Conservation (phyloP, 768 basidiomycete species). For the Hydnomerulius pinastri region DNA sequence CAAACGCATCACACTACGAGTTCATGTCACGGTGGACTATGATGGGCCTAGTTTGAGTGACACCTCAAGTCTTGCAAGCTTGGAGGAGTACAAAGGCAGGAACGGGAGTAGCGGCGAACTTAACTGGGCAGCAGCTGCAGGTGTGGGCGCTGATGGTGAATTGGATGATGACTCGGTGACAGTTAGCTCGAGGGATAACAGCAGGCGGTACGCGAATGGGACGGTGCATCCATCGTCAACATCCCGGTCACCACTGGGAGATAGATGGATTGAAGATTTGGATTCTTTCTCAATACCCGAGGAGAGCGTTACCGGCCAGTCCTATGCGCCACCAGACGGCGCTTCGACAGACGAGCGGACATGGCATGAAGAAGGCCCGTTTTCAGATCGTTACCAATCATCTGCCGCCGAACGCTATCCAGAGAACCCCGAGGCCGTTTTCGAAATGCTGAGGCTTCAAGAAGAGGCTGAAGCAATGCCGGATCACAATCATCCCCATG, state of each 20-base stretch:
- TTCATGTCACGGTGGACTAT: slow-evolving; percentile 82
- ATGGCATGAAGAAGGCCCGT: slow-evolving; percentile 20
- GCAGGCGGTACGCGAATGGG: slow-evolving; percentile 16
- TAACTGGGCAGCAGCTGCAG: slow-evolving; percentile 49
- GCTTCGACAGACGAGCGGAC: background rate
- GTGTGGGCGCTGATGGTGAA: slow-evolving; percentile 41
- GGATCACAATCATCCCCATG: slow-evolving; percentile 33
- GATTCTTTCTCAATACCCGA: slow-evolving; percentile 10
- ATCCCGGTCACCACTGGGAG: background rate
- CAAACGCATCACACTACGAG: slow-evolving; percentile 73
- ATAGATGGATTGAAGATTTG: background rate
- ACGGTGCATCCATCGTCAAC: slow-evolving; percentile 1
- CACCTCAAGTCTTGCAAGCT: slow-evolving; percentile 76
- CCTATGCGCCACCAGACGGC: background rate
- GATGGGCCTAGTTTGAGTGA: slow-evolving; percentile 92
- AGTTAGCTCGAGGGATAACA: slow-evolving; percentile 68
- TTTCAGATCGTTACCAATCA: slow-evolving; percentile 30
- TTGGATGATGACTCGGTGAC: slow-evolving; percentile 75
- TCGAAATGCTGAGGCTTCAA: slow-evolving; percentile 56
- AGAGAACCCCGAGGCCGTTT: slow-evolving; percentile 48
- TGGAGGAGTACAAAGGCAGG: slow-evolving; percentile 67
- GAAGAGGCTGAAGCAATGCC: slow-evolving; percentile 33
- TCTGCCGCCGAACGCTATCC: slow-evolving; percentile 34
- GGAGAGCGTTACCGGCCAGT: background rate
- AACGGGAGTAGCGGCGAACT: slow-evolving; percentile 55